Evolutionary conservation across 257 asterid species (phyloP).

Genomic region (Nicotiana knightiana): DNA sequence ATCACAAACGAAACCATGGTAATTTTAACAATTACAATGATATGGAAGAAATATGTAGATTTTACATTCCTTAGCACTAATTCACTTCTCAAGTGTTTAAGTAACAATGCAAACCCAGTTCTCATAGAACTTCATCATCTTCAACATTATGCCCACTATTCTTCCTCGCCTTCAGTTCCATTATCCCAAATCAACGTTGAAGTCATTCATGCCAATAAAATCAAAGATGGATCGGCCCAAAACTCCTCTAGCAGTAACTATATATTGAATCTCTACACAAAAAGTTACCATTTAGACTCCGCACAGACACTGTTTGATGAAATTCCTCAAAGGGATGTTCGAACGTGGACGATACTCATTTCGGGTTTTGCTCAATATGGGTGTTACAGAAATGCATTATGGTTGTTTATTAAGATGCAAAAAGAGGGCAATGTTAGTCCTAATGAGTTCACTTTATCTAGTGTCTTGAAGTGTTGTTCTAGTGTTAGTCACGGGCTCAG

Average conservation of each 20-base stretch:
- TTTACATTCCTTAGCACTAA: not conserved
- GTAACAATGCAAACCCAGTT: not conserved
- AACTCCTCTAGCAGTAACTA: conserved; percentile 26
- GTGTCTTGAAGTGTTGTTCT: conserved; percentile 55
- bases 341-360: conserved; percentile 65
- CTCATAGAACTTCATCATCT: not conserved
- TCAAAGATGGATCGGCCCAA: conserved; percentile 39
- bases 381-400: conserved; percentile 34
- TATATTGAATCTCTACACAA: conserved; percentile 35
- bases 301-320: conserved; percentile 69
- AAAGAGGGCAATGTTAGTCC: conserved; percentile 42
- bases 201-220: conserved; percentile 35
- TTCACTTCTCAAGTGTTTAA: not conserved
- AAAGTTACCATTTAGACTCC: conserved; percentile 5
- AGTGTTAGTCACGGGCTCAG: conserved; percentile 31
- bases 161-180: conserved; percentile 14
- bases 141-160: conserved; percentile 9
- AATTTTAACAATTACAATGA: not conserved
- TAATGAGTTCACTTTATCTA: conserved; percentile 60
- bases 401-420: conserved; percentile 45
- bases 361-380: conserved; percentile 50
- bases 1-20: too few species aligned
- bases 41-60: conserved; percentile 2
- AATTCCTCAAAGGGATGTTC: conserved; percentile 57
- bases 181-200: conserved; percentile 7